Evolutionary conservation across 495 filamentous ascomycete species (phyloP).

Genomic region (Neurospora africana): DNA sequence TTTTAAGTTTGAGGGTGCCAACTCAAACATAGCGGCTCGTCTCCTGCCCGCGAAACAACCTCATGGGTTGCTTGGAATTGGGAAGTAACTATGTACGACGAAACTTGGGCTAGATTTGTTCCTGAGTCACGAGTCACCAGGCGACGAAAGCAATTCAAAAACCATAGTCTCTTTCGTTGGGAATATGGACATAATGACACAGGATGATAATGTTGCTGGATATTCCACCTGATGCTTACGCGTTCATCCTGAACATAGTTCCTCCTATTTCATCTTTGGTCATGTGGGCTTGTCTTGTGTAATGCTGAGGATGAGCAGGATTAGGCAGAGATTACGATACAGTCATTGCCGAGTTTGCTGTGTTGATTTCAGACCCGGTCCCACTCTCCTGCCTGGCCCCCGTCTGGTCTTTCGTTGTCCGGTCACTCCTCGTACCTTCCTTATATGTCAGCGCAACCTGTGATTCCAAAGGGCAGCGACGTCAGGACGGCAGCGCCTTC

Average conservation of each 20-base stretch:
- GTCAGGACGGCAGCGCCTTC: not conserved
- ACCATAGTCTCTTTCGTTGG: not conserved
- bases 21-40: not conserved
- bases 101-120: not conserved
- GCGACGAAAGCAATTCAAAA: not conserved
- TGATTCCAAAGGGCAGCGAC: not conserved
- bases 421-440: not conserved
- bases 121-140: not conserved
- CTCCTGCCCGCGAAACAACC: not conserved
- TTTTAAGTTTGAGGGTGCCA: not conserved
- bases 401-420: not conserved
- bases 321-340: not conserved
- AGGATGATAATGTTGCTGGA: not conserved
- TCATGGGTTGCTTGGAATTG: not conserved
- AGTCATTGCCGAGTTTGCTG: not conserved
- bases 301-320: not conserved
- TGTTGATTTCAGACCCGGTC: not conserved
- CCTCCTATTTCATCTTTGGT: not conserved
- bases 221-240: not conserved
- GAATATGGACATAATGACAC: not conserved
- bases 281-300: not conserved
- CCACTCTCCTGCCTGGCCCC: not conserved
- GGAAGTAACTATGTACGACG: not conserved
- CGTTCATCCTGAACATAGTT: not conserved
- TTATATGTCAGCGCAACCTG: not conserved